Conservation (phyloP, 2,329 filamentous ascomycete genomes). For the Fusarium beomiforme region DNA sequence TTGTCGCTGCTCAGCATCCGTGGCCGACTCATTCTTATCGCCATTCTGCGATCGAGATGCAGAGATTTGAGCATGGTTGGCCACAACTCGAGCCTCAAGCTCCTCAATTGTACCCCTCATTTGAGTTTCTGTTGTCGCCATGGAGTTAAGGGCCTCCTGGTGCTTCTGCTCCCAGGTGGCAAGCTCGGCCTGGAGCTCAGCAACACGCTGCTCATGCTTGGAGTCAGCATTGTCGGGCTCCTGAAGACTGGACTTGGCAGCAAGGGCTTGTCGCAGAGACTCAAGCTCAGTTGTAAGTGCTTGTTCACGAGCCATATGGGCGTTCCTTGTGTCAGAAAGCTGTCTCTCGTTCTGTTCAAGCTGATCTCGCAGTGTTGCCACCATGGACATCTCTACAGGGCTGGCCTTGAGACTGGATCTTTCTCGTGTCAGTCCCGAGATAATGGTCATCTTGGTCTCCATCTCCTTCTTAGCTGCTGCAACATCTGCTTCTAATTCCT, state of each 20-base stretch:
- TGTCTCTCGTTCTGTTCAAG: conserved; percentile 87
- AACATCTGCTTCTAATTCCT: conserved; percentile 88
- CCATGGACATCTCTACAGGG: conserved; percentile 90
- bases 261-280: conserved; percentile 67
- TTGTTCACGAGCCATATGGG: conserved; percentile 77
- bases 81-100: conserved; percentile 69
- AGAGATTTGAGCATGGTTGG: conserved; percentile 63
- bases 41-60: conserved; percentile 54
- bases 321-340: conserved; percentile 76
- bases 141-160: conserved; percentile 72
- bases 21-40: conserved; percentile 53
- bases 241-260: conserved; percentile 36
- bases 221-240: conserved; percentile 47
- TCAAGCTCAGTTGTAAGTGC: conserved; percentile 79
- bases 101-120: conserved; percentile 78
- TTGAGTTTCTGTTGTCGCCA: conserved; percentile 77
- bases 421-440: conserved; percentile 92
- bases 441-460: conserved; percentile 96
- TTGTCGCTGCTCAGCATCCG: conserved; percentile 64
- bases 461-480: conserved; percentile 90
- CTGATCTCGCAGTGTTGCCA: conserved; percentile 87
- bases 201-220: conserved; percentile 67
- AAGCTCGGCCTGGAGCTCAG: conserved; percentile 76
- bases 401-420: conserved; percentile 86
- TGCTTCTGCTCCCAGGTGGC: conserved; percentile 81